Percentiles rank a stretch among this genome's conserved stretches.
Evolutionary conservation across 2,329 filamentous ascomycete species (phyloP).

Genomic region (Pestalotiopsis sp.): DNA sequence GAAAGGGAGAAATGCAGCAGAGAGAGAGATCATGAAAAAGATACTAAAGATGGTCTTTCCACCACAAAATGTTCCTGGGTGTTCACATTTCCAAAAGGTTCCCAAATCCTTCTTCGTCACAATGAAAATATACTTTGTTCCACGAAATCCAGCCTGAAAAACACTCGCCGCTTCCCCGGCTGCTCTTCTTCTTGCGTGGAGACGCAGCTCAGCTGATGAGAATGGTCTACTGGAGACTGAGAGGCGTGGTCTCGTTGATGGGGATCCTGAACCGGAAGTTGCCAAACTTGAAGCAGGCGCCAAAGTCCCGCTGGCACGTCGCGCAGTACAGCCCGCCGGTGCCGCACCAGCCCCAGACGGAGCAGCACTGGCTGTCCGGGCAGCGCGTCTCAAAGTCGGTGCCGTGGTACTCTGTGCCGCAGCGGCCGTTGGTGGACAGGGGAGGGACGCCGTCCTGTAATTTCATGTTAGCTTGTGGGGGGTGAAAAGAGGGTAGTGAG

Average conservation of each 20-base stretch:
- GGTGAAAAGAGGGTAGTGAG: too few relatives aligned
- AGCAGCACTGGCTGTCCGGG: background rate
- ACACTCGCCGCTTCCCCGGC: too few relatives aligned
- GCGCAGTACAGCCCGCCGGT: background rate
- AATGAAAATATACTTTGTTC: background rate
- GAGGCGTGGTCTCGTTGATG: background rate
- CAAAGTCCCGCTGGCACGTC: slow-evolving; percentile 4
- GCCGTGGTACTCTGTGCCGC: slow-evolving; percentile 1
- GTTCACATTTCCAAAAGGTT: background rate
- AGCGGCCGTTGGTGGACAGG: background rate
- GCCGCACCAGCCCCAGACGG: slow-evolving; percentile 2
- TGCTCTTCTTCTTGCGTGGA: too few relatives aligned
- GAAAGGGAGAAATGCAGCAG: too few relatives aligned
- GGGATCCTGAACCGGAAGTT: slow-evolving; percentile 3
- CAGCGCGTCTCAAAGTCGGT: slow-evolving; percentile 4
- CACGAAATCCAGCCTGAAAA: background rate
- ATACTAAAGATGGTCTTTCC: background rate
- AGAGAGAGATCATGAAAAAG: background rate
- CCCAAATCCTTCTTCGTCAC: background rate
- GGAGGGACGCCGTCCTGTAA: background rate
- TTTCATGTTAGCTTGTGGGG: too few relatives aligned
- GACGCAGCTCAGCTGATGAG: background rate
- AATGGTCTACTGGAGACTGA: background rate
- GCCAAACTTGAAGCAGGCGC: slow-evolving; percentile 4
- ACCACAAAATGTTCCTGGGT: background rate